Base-by-base conservation (phyloP, 2,329 filamentous ascomycete species). In the Phyllosticta citrichinensis region DNA sequence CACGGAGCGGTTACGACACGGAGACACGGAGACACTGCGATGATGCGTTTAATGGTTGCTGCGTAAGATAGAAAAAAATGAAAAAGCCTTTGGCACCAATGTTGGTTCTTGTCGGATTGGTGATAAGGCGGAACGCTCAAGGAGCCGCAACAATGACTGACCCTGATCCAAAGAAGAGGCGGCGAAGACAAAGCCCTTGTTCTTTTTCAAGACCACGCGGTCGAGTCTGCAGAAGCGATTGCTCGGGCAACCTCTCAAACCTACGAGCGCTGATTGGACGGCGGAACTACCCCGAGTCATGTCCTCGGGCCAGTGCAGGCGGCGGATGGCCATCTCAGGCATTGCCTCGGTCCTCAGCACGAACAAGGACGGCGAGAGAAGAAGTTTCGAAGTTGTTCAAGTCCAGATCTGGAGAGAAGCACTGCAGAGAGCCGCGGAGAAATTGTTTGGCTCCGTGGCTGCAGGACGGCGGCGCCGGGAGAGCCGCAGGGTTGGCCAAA, bases 1-100 rank as follows among this genome's bases (percentile, higher is more conserved):
- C 27, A 30, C 6, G 14, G 5, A 4, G 17, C 17, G 40, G 40
- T 19, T n/a, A n/a, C 40, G 17, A n/a, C 5, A 6, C 52, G 17
- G 40, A 22, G 17, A n/a, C 5, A 6, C 52, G 17, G 40, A 22
- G 47, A 14, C 19, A 12, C 27, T 17, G 6, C n/a, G 2, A 47
- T 47, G 40, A 47, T 54, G 2, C n/a, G 50, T 12, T 35, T 14
- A n/a, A 19, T 51, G 30, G 5, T 51, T 35, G n/a, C 20, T 53
- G 9, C 10, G 12, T 22, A 25, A 24, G 19, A 52, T 56, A 60
- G 24, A 52, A 35, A 51, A 56, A 52, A 60, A 10, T 53, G 17
- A 11, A 22, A 56, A 58, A 25, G 24, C 52, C 40, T 52, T 60
- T 22, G 40, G 53, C 40, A 60, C 58, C 58, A 60, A 56, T 8